phyloP scores from a whole-genome alignment of 2,329 filamentous ascomycete genomes.

The Microdochium nivale region DNA sequence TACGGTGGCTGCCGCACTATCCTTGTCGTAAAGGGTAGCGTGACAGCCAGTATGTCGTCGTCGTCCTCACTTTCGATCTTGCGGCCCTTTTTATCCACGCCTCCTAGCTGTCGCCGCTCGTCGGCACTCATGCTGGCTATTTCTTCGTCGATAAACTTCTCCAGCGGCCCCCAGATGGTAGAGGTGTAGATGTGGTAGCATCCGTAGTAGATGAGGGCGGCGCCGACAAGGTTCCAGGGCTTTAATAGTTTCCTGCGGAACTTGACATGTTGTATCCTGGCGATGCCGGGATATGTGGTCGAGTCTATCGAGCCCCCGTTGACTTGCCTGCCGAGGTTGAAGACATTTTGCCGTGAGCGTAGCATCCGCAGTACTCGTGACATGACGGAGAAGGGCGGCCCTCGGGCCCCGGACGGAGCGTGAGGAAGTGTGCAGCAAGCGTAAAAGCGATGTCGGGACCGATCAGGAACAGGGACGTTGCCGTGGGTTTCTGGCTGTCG shows the following conservation, averaged over 20 bases:
- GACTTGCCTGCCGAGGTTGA: slow-evolving; percentile 9
- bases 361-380: not conserved
- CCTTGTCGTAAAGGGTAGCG: slow-evolving; percentile 50
- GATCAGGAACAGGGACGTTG: too few relatives aligned
- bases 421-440: too few relatives aligned
- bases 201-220: slow-evolving; percentile 21
- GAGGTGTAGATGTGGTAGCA: slow-evolving; percentile 34
- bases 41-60: slow-evolving; percentile 44
- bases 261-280: slow-evolving; percentile 18
- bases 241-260: slow-evolving; percentile 15
- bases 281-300: slow-evolving; percentile 8
- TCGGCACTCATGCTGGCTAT: slow-evolving; percentile 32
- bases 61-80: slow-evolving; percentile 20
- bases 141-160: slow-evolving; percentile 31
- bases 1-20: slow-evolving; percentile 40
- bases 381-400: not conserved
- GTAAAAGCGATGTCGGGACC: too few relatives aligned
- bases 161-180: slow-evolving; percentile 36
- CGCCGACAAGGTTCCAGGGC: slow-evolving; percentile 16
- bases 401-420: not conserved
- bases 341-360: slow-evolving; percentile 9
- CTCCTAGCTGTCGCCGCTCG: slow-evolving; percentile 26
- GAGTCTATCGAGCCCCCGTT: slow-evolving; percentile 2
- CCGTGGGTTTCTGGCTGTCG: too few relatives aligned
- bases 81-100: not conserved